Base-by-base conservation (phyloP, 148 eudicot species). In the Rhododendron williamsianum region DNA sequence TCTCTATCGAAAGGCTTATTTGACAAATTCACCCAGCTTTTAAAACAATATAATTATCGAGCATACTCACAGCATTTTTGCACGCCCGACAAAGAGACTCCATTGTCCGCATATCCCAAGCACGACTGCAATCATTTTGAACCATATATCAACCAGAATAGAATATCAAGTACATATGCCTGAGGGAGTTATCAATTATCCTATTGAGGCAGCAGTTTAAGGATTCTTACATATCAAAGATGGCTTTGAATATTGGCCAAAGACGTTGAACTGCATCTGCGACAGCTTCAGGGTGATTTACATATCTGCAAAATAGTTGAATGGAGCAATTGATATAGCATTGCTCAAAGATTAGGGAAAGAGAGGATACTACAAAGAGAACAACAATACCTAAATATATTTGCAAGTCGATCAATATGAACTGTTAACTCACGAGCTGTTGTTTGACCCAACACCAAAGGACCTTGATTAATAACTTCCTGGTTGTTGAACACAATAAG, bases 71-170 rank as follows among this genome's bases (percentile, higher is more conserved):
- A 77, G 99, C 98, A 92, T 97, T 91, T 93, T 97, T 97, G 91
- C 99, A 97, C 69, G 98, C 98, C 87, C 96, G 94, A 85, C 99
- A 97, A 85, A 97, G 97, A 41, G 99, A 93, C 90, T 97, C 99
- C 99, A 97, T 97, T 35, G 98, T 93, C 85, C 97, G 90, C 95
- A 92, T 95, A 86, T 97, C 99, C 99, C 99, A 97, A 67, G 99
- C 98, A 88, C 99, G 99, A 80, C 99, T 97, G 94, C 87, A 88
- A 73, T 58, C 78, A 86, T 87, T 86, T 56, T 78, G 38, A 80
- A 87, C 46, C 84, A 71, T 46, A 7, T 16, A 72, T 84, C 71
- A 78, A 80, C 69, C 46, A 69, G 19, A 25, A 67, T 30, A 19
- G 9, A 52, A 80, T 45, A 72, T 46, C 49, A 72, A 63, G 54